Evolutionary conservation across 208 protist species (phyloP), one percentile per base, ranked within the genome.

Genomic region (Angomonas desouzai): DNA sequence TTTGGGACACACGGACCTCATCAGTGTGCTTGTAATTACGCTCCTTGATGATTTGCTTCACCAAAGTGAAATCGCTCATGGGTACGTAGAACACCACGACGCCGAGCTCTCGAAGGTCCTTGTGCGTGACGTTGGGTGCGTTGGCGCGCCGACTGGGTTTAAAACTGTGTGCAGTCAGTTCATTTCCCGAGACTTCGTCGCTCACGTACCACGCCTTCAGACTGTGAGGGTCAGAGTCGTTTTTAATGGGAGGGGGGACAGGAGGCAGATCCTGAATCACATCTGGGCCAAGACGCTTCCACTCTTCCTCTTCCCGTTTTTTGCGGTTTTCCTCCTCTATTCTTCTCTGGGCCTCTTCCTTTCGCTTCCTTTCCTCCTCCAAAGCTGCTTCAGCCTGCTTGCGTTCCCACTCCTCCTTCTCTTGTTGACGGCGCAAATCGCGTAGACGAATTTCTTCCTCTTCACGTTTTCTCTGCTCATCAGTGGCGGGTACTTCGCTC

Each of bases 21-120:
- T 94, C 91, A 3, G 89, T 92, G 70, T 97, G 89, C 66, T 97
- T 95, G 76, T 95, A 94, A n/a, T 81, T 55, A 10, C 89, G 76
- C 70, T 95, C 87, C 64, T 91, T 91, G 36, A 92, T 74, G 38
- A 95, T 76, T 45, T 94, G 88, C 70, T 83, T 93, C 6, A 94
- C 88, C 32, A 94, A 30, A 20, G 72, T 72, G 55, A 94, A 93
- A 67, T 96, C 88, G 62, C 84, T 96, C 56, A 94, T 77, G 40
- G 74, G 91, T 27, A 93, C 66, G 20, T 80, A 70, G 60, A 84
- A 96, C 48, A 89, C 79, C 28, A 92, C 75, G 11, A 96, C 70
- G 11, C 91, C 91, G 28, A 96, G 70, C 55, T 93, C 82, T 0
- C 80, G 79, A 10, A 96, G 69, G 23, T 87, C 77, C 62, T 88